Evolutionary conservation across 2,329 filamentous ascomycete genomes (phyloP), one percentile per base, ranked within the genome.

Genomic region (Botrytis aclada): DNA sequence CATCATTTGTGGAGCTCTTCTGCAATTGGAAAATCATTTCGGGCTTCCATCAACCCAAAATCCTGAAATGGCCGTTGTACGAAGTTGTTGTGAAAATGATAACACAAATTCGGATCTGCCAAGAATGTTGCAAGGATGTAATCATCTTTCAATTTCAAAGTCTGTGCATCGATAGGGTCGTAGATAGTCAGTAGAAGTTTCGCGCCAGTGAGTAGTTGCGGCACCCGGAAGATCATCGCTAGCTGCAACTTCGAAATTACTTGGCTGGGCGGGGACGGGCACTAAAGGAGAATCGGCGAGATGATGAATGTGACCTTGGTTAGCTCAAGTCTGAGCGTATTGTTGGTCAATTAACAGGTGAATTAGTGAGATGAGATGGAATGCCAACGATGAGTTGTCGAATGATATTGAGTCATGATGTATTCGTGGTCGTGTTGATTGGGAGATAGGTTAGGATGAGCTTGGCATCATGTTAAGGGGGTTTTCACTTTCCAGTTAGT

Each of bases 141-240:
- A 41, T 56, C 64, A 56, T 56, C 34, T 67, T 47, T 51, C 64
- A 41, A 67, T 67, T 41, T 41, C 47, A 41, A 67, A 41, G 25
- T 56, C 65, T 67, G 34, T 67, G 64, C 64, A 54, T 39, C 45
- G 34, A 39, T 67, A 67, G 64, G 34, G 8, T 29, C n/a, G 34
- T 54, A 56, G n/a, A 67, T 67, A 56, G 64, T 54, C 16, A 29
- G n/a, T 29, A 22, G n/a, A 39, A 54, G 47, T 41, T 67, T 41
- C 32, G 43, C 41, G 63, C 41, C 41, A 65, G 63, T 22, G 29
- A 47, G 43, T 65, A 67, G 34, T 67, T 41, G 47, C 65, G 65
- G 65, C 47, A 67, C 65, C 65, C 47, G 65, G 34, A 65, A 67
- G 47, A 67, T 67, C 65, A 7, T 54, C 29, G 47, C 65, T 51